phyloP scores from a whole-genome alignment of 2,329 filamentous ascomycete genomes.

The Botrytis squamosa region DNA sequence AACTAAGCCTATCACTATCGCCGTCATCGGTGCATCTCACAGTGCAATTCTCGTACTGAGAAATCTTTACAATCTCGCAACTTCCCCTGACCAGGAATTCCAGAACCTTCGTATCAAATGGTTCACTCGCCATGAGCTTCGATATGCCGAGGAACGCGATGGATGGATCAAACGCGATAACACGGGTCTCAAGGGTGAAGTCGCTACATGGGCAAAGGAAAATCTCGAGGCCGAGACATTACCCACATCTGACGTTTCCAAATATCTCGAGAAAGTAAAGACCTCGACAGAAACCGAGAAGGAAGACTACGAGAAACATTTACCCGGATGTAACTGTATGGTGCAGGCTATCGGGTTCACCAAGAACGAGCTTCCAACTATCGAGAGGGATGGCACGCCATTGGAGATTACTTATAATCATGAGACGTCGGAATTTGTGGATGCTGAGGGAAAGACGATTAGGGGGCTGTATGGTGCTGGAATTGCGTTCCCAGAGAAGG shows the following conservation, averaged over 20 bases:
- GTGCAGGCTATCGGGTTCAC: constrained; percentile 61
- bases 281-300: constrained; percentile 42
- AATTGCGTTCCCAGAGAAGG: constrained; percentile 61
- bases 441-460: constrained; percentile 44
- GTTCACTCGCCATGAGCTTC: constrained; percentile 60
- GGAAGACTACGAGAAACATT: constrained; percentile 45
- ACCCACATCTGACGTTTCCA: constrained; percentile 34
- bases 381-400: constrained; percentile 40
- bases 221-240: constrained; percentile 56
- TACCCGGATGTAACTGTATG: constrained; percentile 52
- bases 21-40: constrained; percentile 61
- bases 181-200: constrained; percentile 62
- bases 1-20: constrained; percentile 44
- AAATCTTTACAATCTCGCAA: constrained; percentile 53
- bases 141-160: constrained; percentile 61
- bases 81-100: not conserved
- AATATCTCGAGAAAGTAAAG: constrained; percentile 35
- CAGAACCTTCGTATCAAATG: constrained; percentile 56
- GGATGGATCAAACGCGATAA: constrained; percentile 65
- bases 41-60: constrained; percentile 61
- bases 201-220: constrained; percentile 57
- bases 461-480: constrained; percentile 59
- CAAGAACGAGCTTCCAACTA: constrained; percentile 48
- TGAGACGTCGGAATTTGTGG: constrained; percentile 47
- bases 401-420: constrained; percentile 39